A percentile compares a stretch with the other conserved stretches of the same genome.
phyloP scores from a whole-genome alignment of 2,329 filamentous ascomycete species.

The Helminthosporium solani region DNA sequence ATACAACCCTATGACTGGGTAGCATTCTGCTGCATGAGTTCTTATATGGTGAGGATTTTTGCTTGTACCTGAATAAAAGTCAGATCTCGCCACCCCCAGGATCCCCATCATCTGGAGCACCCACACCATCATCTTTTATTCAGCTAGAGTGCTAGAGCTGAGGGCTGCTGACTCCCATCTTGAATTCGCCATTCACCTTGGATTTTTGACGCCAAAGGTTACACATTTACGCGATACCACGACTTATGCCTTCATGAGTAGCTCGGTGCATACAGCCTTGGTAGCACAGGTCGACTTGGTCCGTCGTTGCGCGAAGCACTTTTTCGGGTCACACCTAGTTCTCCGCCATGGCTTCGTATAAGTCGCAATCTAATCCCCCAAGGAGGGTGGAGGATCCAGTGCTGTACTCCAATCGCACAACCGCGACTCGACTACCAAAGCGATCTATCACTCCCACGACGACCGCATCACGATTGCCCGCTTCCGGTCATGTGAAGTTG shows the following conservation, averaged over 20 bases:
- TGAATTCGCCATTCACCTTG: slow-evolving; percentile 18
- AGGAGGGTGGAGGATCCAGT: slow-evolving; percentile 34
- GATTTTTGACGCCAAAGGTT: slow-evolving; percentile 20
- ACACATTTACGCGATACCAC: slow-evolving; percentile 24
- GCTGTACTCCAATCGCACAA: slow-evolving; percentile 26
- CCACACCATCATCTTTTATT: slow-evolving; percentile 29
- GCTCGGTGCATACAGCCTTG: slow-evolving; percentile 34
- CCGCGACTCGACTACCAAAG: slow-evolving; percentile 39
- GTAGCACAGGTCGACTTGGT: slow-evolving; percentile 29
- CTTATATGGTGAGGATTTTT: slow-evolving; percentile 35
- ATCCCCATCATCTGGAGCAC: slow-evolving; percentile 28
- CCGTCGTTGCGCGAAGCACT: slow-evolving; percentile 24
- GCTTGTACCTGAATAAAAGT: slow-evolving; percentile 28
- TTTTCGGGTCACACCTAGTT: slow-evolving; percentile 38
- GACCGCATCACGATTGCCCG: slow-evolving; percentile 27
- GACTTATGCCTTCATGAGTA: slow-evolving; percentile 45
- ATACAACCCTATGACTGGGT: slow-evolving; percentile 24
- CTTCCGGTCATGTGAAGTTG: slow-evolving; percentile 32
- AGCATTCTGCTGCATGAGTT: slow-evolving; percentile 24
- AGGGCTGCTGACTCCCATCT: slow-evolving; percentile 36
- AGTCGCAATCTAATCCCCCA: slow-evolving; percentile 39
- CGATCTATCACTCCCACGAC: slow-evolving; percentile 39
- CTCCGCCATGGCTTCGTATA: slow-evolving; percentile 46
- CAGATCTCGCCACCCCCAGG: slow-evolving; percentile 35
- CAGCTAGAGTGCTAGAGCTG: slow-evolving; percentile 33